Evolutionary conservation across 495 filamentous ascomycete genomes (phyloP).

Genomic region (Hypoxylon intermedium): DNA sequence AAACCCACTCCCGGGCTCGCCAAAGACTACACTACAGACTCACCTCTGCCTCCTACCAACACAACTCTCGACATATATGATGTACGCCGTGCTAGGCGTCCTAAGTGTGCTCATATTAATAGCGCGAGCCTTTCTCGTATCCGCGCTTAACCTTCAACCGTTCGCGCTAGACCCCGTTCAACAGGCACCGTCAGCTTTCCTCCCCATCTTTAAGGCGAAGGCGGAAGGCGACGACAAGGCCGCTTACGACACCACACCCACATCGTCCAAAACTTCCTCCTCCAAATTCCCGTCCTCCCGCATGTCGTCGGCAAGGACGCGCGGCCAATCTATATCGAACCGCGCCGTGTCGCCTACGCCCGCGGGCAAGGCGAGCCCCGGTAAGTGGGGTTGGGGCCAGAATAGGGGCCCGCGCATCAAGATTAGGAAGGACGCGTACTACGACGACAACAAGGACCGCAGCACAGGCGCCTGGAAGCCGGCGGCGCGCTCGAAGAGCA

Average conservation of each 20-base stretch:
- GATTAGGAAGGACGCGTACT: conserved; percentile 50
- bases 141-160: conserved; percentile 50
- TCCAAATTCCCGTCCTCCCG: conserved; percentile 40
- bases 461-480: conserved; percentile 32
- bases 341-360: conserved; percentile 16
- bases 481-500: conserved; percentile 14
- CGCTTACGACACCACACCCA: conserved; percentile 26
- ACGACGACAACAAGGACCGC: conserved; percentile 46
- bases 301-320: conserved; percentile 30
- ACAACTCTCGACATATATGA: conserved; percentile 81
- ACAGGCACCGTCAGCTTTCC: conserved; percentile 31
- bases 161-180: conserved; percentile 53
- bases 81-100: conserved; percentile 69
- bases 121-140: conserved; percentile 65
- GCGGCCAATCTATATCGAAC: conserved; percentile 30
- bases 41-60: conserved; percentile 92
- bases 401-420: conserved; percentile 50
- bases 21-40: conserved; percentile 72
- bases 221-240: conserved; percentile 52
- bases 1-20: conserved; percentile 55
- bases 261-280: conserved; percentile 33
- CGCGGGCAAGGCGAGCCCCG: conserved; percentile 30
- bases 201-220: conserved; percentile 58
- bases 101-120: conserved; percentile 67
- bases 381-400: conserved; percentile 49